A percentile compares a stretch with the other conserved stretches of the same genome.
These are phyloP conservation scores for Leersia perrieri DNA, from an alignment of 176 grass and related monocot species.

Conservation along the genomic window DNA sequence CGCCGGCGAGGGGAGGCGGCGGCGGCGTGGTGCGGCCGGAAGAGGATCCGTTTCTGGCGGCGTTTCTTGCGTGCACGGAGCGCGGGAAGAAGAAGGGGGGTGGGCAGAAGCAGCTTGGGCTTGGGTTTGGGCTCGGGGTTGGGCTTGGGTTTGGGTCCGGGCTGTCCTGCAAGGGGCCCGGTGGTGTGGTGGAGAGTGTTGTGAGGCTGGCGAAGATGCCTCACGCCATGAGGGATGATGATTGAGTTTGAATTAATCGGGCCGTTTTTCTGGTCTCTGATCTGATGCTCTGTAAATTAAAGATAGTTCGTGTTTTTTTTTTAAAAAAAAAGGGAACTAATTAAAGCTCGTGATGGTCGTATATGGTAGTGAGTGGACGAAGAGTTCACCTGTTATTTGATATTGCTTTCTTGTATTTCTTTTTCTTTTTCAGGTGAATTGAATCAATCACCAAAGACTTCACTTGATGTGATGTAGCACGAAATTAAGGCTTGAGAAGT, in stretches of 20 bases:
- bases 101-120: constrained; percentile 1
- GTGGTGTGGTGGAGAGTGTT: constrained; percentile 33
- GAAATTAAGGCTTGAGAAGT: not conserved
- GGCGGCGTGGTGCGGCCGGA: constrained; percentile 15
- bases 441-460: no score
- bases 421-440: no score
- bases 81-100: not conserved
- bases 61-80: constrained; percentile 67
- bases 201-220: constrained; percentile 27
- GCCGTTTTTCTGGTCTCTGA: not conserved
- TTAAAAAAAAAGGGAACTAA: no score
- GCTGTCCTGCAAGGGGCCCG: constrained; percentile 51
- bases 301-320: no score
- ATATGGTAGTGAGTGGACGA: no score
- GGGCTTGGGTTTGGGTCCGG: constrained; percentile 21
- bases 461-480: no score
- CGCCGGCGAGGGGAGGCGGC: not conserved
- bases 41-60: constrained; percentile 77
- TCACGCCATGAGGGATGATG: not conserved
- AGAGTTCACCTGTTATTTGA: not conserved
- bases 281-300: no score
- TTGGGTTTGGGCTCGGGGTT: constrained; percentile 18
- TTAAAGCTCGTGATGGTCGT: not conserved
- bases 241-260: not conserved
- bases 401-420: no score